Base-by-base conservation (phyloP, 1,139 yeast species). In the Yamadazyma mexicana region DNA sequence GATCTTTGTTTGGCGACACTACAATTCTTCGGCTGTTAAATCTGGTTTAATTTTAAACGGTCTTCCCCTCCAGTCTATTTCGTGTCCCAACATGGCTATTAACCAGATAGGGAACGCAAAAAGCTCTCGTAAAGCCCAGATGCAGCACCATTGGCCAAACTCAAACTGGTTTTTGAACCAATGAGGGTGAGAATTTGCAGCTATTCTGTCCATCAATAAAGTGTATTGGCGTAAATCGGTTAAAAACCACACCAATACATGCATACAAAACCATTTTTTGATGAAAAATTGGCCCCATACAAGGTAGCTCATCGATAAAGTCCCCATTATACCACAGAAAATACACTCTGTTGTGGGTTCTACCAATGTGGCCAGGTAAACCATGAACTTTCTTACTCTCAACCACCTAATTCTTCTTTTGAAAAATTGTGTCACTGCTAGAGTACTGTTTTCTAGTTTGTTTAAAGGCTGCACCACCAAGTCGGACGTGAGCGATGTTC, bases 301-400 rank as follows among this genome's bases (percentile, higher is more conserved):
- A n/a, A 83, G 46, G 3, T 71, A 67, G 15, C 81, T 69, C 1
- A 81, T 48, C 1, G 83, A 83, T 53, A 71, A 77, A 1, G 84
- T 68, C 6, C 96, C 95, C 59, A 74, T 77, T 0, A 77, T 31
- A 0, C 94, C 94, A 51, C 83, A 75, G 2, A 87, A 61, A 3
- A 88, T 50, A 36, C 85, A 76, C 58, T 88, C 97, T 0, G 96
- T 88, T 5, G 92, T 77, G 6, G 97, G 96, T 55, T 88, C 97
- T 20, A 87, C 66, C 39, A 88, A 60, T 0, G 97, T 88, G 1
- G 96, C 96, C 26, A 81, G 81, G 24, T 83, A 64, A 2, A 88
- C 96, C 95, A 88, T 87, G 58, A 86, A 87, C 54, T 85, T 84
- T 22, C 97, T 69, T n/a, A 88, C 95, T 35, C 96, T 69, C 14